A percentile compares a stretch with the other conserved stretches of the same genome.
Evolutionary conservation across 768 basidiomycete species (phyloP).

Genomic region (Rhizopogon salebrosus): DNA sequence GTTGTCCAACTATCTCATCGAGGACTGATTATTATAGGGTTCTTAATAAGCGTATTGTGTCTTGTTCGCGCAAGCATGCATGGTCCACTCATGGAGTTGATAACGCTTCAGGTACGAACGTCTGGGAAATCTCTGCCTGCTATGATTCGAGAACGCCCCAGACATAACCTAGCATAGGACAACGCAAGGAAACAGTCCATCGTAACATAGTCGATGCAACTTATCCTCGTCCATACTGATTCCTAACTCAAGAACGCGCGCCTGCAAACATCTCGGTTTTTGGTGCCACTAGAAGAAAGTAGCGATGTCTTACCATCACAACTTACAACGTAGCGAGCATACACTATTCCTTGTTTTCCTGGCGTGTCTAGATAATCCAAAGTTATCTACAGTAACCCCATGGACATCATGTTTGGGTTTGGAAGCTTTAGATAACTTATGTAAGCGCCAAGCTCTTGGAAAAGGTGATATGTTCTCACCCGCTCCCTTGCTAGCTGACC

Average conservation of each 20-base stretch:
- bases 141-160: slow-evolving; percentile 79
- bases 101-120: slow-evolving; percentile 54
- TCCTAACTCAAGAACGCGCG: slow-evolving; percentile 40
- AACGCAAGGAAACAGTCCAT: background rate
- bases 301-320: slow-evolving; percentile 24
- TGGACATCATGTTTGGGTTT: background rate
- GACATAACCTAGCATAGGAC: slow-evolving; percentile 47
- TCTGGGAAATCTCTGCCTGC: slow-evolving; percentile 75
- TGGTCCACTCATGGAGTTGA: slow-evolving; percentile 64
- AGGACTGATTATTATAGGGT: background rate
- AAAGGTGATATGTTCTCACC: slow-evolving; percentile 27
- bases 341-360: slow-evolving; percentile 31
- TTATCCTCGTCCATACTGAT: slow-evolving; percentile 42
- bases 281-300: background rate
- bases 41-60: slow-evolving; percentile 63
- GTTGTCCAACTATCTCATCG: slow-evolving; percentile 54
- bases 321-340: slow-evolving; percentile 31
- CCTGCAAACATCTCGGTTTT: slow-evolving; percentile 17
- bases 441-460: slow-evolving; percentile 4
- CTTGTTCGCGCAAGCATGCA: slow-evolving; percentile 68
- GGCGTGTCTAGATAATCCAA: slow-evolving; percentile 17
- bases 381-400: background rate
- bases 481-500: slow-evolving; percentile 17
- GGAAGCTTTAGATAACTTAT: background rate
- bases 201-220: background rate